Base-by-base conservation (phyloP, 768 basidiomycete genomes). In the Rhizopogon sp. region DNA sequence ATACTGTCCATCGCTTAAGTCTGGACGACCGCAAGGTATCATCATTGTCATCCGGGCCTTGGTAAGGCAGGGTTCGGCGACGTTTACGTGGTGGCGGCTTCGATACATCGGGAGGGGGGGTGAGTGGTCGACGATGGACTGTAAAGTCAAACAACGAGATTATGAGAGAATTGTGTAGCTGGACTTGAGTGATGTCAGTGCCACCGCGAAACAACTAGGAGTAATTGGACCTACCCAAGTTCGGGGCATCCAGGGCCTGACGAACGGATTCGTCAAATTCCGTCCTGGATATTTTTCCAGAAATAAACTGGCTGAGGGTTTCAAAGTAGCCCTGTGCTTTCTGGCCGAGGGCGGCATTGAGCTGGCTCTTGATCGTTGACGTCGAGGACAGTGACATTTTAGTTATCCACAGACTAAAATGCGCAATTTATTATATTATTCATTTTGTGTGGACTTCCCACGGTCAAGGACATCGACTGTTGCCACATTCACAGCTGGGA, bases 91-190 rank as follows among this genome's bases (percentile, higher is more conserved):
- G 74, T 11, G 83, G 76, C 6, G 77, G 79, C 60, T 87, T 87
- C 8, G 85, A 79, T 1, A 74, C 65, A 39, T 84, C 72, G n/a
- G 79, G 78, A 1, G 83, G 82, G 4, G 87, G 85, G 1, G 87
- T 83, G 0, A 81, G 79, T 2, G 82, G 82, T 41, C 86, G 79
- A 60, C 85, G 82, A 60, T 86, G 82, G 0, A 82, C 81, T 1
- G 88, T 88, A 22, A 87, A 86, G 68, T 90, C 89, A 58, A 92
- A 89, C 14, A 93, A 70, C 2, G 90, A 90, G 31, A 92, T 90
- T 37, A 93, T 84, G 33, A 93, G 76, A 10, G 90, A 84, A 68
- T 93, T 93, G 65, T 93, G 90, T 2, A 91, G 72, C 68, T 90
- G 88, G 29, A 90, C 87, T 86, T 57, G n/a, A 42, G 9, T 54